Conservation (phyloP, 2,329 filamentous ascomycete genomes). For the Alternaria ethzedia region DNA sequence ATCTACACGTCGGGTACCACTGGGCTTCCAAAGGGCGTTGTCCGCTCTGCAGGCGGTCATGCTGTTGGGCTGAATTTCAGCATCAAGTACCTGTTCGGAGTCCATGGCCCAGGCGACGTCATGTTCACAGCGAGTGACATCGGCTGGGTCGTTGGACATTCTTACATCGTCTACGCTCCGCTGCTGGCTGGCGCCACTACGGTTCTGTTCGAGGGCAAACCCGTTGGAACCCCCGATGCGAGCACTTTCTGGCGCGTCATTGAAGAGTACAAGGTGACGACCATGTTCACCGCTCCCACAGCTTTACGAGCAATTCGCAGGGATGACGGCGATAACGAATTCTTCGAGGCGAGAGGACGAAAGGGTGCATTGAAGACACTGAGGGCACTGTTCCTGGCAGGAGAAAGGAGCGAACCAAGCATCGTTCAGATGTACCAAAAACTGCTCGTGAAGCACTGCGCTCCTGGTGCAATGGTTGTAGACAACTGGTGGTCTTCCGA, state of each 20-base stretch:
- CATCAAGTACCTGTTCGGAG: constrained; percentile 81
- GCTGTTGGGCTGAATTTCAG: constrained; percentile 84
- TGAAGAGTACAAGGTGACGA: constrained; percentile 83
- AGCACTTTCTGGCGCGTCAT: constrained; percentile 87
- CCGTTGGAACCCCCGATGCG: constrained; percentile 85
- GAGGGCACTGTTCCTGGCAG: constrained; percentile 80
- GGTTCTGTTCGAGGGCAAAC: constrained; percentile 92
- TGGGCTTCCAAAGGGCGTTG: constrained; percentile 80
- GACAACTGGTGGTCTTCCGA: constrained; percentile 81
- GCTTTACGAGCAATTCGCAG: constrained; percentile 86
- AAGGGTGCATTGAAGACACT: constrained; percentile 75
- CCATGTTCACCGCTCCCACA: constrained; percentile 81
- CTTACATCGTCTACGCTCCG: constrained; percentile 87
- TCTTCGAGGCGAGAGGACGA: constrained; percentile 68
- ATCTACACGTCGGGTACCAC: constrained; percentile 89
- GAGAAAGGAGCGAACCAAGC: constrained; percentile 86
- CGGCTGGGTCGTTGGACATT: constrained; percentile 81
- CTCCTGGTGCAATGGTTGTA: constrained; percentile 66
- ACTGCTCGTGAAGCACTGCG: constrained; percentile 71
- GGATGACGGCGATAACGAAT: constrained; percentile 77
- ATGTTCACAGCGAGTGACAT: constrained; percentile 84
- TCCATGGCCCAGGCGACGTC: constrained; percentile 84
- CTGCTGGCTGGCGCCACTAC: constrained; percentile 85
- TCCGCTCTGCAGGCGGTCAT: constrained; percentile 83
- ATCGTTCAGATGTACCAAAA: constrained; percentile 83